These are phyloP conservation scores for Strobilomyces echinocephalus DNA, from an alignment of 768 basidiomycete species.

Conservation along the genomic window DNA sequence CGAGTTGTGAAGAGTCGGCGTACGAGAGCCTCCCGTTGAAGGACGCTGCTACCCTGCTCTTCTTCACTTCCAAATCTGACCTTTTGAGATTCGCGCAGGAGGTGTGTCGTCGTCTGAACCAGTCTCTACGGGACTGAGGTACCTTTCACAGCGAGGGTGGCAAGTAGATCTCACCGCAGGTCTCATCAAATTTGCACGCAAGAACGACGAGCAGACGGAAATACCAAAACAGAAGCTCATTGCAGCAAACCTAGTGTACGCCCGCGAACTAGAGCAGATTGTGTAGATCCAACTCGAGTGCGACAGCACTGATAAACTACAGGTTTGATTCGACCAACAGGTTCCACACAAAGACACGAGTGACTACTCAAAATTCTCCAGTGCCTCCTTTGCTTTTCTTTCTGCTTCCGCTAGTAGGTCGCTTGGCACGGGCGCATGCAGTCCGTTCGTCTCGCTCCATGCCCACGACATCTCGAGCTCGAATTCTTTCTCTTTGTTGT, in stretches of 20 bases:
- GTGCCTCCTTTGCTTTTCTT: slow-evolving; percentile 75
- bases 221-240: slow-evolving; percentile 86
- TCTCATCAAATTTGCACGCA: slow-evolving; percentile 74
- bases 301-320: slow-evolving; percentile 1
- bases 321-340: slow-evolving; percentile 1
- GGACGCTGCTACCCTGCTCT: slow-evolving; percentile 86
- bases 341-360: slow-evolving; percentile 25
- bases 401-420: slow-evolving; percentile 86
- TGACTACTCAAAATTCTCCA: slow-evolving; percentile 60
- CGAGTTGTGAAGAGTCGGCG: slow-evolving; percentile 91
- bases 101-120: slow-evolving; percentile 39
- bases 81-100: slow-evolving; percentile 76
- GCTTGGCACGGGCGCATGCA: slow-evolving; percentile 79
- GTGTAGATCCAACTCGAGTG: slow-evolving; percentile 43
- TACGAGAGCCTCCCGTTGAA: slow-evolving; percentile 88
- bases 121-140: not conserved
- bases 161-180: slow-evolving; percentile 67
- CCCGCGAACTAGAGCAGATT: slow-evolving; percentile 87
- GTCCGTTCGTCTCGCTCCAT: slow-evolving; percentile 72
- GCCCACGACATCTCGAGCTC: slow-evolving; percentile 99
- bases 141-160: slow-evolving; percentile 65
- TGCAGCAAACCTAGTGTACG: slow-evolving; percentile 69
- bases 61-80: slow-evolving; percentile 82
- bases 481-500: slow-evolving; percentile 97
- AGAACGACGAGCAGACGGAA: slow-evolving; percentile 76